Evolutionary conservation across 257 asterid genomes (phyloP), one percentile per base, ranked within the genome.

Genomic region (Lantana camara): DNA sequence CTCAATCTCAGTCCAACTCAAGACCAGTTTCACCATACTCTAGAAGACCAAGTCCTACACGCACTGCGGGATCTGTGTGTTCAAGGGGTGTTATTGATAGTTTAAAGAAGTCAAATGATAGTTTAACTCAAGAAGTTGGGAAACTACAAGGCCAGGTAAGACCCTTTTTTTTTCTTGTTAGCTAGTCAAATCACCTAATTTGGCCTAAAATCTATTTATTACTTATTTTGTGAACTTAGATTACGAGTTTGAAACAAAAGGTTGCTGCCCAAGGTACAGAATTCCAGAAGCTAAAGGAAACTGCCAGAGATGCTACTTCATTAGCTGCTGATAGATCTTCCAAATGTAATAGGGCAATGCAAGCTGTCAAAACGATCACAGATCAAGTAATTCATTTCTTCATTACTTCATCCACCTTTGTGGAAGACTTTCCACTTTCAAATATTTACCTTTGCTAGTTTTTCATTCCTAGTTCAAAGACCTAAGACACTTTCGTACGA

Each of bases 41-140:
- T 4, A 82, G 99, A 71, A 80, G 91, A 49, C 89, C 96, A 4
- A 94, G 97, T 68, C 95, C 99, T 70, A 90, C 97, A 32, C 89
- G 85, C 23, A 66, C 95, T 9, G 83, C 78, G 21, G 71, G 95
- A 17, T 96, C 99, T 0, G 86, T 77, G 3, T 76, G 82, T 56
- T 94, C 99, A 3, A 80, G 93, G 73, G 99, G 99, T 35, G 84
- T 85, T 15, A 64, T 90, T 22, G 99, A 93, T 60, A 82, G 89
- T 47, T 79, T 93, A 42, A 88, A 86, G 80, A 90, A 76, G 80
- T 71, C 97, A 1, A 93, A 93, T 38, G 96, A 90, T 49, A 61
- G 82, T 68, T 59, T 90, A 71, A 77, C 75, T 19, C 97, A 90
- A 71, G 97, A 92, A 81, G 80, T 89, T 22, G 60, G 83, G 68